Conservation (phyloP, 495 filamentous ascomycete genomes). For the Trichoderma reesei region DNA sequence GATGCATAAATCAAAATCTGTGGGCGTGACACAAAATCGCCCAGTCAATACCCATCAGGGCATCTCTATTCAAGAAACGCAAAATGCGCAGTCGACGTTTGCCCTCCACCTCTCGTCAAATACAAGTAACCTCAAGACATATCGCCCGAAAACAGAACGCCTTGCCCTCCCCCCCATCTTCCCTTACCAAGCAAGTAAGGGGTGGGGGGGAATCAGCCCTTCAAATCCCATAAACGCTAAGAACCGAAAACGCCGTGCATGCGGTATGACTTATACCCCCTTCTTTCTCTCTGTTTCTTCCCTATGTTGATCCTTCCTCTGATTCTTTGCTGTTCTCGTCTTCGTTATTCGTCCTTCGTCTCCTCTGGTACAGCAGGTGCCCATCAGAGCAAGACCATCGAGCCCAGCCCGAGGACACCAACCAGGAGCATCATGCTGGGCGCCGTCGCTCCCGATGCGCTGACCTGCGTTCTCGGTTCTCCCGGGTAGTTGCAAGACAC, state of each 20-base stretch:
- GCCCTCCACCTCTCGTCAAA: not conserved
- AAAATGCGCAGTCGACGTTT: not conserved
- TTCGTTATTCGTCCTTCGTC: not conserved
- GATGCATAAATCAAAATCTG: too few relatives aligned
- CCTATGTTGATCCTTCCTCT: not conserved
- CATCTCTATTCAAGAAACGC: not conserved
- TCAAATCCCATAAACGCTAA: not conserved
- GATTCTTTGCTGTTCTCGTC: not conserved
- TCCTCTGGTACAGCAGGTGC: not conserved
- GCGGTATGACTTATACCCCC: not conserved
- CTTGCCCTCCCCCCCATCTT: not conserved
- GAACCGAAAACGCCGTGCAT: not conserved
- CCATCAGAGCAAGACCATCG: not conserved
- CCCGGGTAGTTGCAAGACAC: slow-evolving; percentile 41
- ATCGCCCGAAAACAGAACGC: not conserved
- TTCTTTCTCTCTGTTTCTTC: not conserved
- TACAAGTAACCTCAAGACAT: not conserved
- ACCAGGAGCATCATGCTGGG: not conserved
- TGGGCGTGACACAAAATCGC: too few relatives aligned
- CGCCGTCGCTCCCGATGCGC: not conserved
- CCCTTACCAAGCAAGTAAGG: not conserved
- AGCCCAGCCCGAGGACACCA: not conserved
- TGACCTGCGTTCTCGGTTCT: slow-evolving; percentile 19
- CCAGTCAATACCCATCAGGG: not conserved
- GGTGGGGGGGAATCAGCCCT: not conserved